Evolutionary conservation across 2,329 filamentous ascomycete species (phyloP).

Genomic region (Colletotrichum cordylinicola): DNA sequence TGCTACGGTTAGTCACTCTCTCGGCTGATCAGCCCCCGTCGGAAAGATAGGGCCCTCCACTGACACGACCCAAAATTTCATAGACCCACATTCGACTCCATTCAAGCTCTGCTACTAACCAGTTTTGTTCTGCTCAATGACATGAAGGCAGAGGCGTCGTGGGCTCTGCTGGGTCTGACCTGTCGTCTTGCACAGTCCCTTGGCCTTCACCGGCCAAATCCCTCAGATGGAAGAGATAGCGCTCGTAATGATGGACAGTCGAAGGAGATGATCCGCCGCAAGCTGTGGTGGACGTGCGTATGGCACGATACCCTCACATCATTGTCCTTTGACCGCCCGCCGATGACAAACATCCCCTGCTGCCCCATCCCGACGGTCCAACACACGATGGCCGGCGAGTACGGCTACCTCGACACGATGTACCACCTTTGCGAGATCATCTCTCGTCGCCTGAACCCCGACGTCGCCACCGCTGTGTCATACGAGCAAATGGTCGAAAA

Average conservation of each 20-base stretch:
- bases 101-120: constrained; percentile 67
- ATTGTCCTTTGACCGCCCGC: constrained; percentile 69
- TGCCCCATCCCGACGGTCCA: constrained; percentile 57
- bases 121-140: constrained; percentile 71
- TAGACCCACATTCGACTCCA: constrained; percentile 69
- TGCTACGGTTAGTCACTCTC: constrained; percentile 53
- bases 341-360: constrained; percentile 66
- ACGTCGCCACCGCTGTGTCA: constrained; percentile 52
- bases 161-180: constrained; percentile 68
- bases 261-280: constrained; percentile 61
- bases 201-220: constrained; percentile 59
- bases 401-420: constrained; percentile 69
- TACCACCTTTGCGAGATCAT: constrained; percentile 69
- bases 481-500: constrained; percentile 64
- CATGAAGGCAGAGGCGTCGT: constrained; percentile 73
- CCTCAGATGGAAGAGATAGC: constrained; percentile 50
- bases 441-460: constrained; percentile 61
- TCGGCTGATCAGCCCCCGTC: background rate
- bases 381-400: constrained; percentile 49
- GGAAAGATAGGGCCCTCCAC: background rate
- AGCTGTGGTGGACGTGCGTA: constrained; percentile 69
- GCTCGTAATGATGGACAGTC: constrained; percentile 47
- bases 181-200: constrained; percentile 70
- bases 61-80: constrained; percentile 1
- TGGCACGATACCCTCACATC: constrained; percentile 73